Conservation (phyloP, 371 early-diverging fungal species). For the Haplosporangium sp. region DNA sequence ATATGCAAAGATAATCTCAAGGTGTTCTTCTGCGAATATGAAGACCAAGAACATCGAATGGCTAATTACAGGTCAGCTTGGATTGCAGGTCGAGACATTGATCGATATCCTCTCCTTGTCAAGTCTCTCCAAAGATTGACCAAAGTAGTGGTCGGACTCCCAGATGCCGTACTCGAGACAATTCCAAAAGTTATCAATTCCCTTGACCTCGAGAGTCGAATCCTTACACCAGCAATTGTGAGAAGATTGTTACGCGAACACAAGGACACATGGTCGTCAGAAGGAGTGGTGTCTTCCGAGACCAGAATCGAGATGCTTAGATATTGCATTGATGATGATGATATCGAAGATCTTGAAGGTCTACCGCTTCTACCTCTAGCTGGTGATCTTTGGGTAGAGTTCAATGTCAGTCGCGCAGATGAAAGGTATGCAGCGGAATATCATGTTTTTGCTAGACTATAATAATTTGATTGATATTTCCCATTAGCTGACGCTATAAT, state of each 20-base stretch:
- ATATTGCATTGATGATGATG: constrained; percentile 21
- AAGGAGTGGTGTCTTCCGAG: not conserved
- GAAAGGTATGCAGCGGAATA: constrained; percentile 8
- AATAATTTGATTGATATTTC: too few relatives aligned
- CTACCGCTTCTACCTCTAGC: constrained; percentile 34
- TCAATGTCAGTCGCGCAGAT: not conserved
- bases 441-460: not conserved
- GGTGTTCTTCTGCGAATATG: constrained; percentile 21
- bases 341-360: constrained; percentile 26
- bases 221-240: constrained; percentile 25
- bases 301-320: constrained; percentile 17
- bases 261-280: constrained; percentile 1
- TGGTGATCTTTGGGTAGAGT: constrained; percentile 31
- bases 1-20: constrained; percentile 1
- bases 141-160: constrained; percentile 15
- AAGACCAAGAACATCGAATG: not conserved
- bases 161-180: constrained; percentile 7
- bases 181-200: constrained; percentile 1
- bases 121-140: constrained; percentile 8
- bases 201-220: constrained; percentile 7
- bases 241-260: constrained; percentile 7
- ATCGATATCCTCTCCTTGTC: constrained; percentile 13
- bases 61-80: not conserved
- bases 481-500: too few relatives aligned
- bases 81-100: constrained; percentile 21